These are phyloP conservation scores for Tricharina praecox DNA, from an alignment of 495 filamentous ascomycete genomes.

Conservation along the genomic window DNA sequence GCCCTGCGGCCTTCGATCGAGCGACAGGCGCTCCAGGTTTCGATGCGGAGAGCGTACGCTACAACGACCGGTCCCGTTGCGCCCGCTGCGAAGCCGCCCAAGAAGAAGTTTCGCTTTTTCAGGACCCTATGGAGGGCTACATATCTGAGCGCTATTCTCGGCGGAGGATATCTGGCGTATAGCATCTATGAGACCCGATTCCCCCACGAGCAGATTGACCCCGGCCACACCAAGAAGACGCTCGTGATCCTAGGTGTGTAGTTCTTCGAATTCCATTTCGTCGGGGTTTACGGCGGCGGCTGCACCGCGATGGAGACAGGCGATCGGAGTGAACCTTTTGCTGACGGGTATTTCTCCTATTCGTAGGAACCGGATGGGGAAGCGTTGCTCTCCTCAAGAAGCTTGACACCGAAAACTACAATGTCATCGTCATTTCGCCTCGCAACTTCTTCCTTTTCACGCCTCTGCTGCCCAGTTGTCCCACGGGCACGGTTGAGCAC, in stretches of 20 bases:
- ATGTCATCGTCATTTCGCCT: conserved; percentile 88
- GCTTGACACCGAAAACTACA: conserved; percentile 95
- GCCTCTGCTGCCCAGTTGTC: conserved; percentile 88
- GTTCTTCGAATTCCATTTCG: background rate
- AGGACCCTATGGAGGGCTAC: conserved; percentile 62
- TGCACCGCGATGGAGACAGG: background rate
- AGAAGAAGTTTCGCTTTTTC: conserved; percentile 32
- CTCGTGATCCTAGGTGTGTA: conserved; percentile 80
- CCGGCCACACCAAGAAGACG: conserved; percentile 87
- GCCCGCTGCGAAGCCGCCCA: conserved; percentile 22
- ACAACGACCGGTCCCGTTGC: conserved; percentile 24
- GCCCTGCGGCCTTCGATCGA: conserved; percentile 11
- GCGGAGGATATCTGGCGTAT: conserved; percentile 56
- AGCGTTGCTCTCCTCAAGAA: conserved; percentile 94
- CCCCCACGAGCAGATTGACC: conserved; percentile 60
- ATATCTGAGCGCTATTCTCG: conserved; percentile 49
- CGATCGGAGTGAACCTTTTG: background rate
- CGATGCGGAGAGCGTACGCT: conserved; percentile 31
- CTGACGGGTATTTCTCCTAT: background rate
- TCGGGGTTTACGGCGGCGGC: no score
- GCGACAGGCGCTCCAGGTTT: conserved; percentile 9
- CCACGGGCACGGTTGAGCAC: conserved; percentile 92
- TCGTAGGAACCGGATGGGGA: conserved; percentile 75
- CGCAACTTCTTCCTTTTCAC: conserved; percentile 99
- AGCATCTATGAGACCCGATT: conserved; percentile 64